Percentiles rank a stretch among this genome's conserved stretches.
These are phyloP conservation scores for Salix dunnii DNA, from an alignment of 345 rosid species.

Conservation along the genomic window DNA sequence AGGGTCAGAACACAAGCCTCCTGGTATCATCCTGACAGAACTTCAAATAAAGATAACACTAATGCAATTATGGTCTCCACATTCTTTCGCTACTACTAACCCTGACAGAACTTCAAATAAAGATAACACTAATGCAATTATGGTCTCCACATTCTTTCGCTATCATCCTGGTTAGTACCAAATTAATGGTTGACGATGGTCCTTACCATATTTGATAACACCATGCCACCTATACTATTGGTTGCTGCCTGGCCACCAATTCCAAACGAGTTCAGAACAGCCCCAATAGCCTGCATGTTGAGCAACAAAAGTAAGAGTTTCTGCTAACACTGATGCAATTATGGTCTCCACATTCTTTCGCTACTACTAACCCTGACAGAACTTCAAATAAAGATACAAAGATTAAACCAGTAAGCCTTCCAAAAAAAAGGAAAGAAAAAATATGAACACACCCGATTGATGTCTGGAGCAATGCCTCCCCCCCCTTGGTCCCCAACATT, in stretches of 20 bases:
- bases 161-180: too few relatives aligned
- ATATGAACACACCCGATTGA: constrained; percentile 47
- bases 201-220: constrained; percentile 46
- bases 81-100: too few relatives aligned
- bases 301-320: constrained; percentile 10
- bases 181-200: too few relatives aligned
- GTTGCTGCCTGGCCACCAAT: constrained; percentile 48
- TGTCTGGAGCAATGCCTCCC: constrained; percentile 63
- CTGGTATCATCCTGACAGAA: background rate
- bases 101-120: too few relatives aligned
- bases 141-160: too few relatives aligned
- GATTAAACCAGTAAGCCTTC: background rate
- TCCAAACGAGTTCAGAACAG: constrained; percentile 79
- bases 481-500: constrained; percentile 81
- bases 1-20: background rate
- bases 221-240: constrained; percentile 42
- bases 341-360: background rate
- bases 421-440: background rate
- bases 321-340: background rate
- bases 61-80: too few relatives aligned
- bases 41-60: too few relatives aligned
- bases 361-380: background rate
- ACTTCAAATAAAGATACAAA: constrained; percentile 13
- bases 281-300: constrained; percentile 71
- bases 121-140: too few relatives aligned